phyloP scores from a whole-genome alignment of 2,329 filamentous ascomycete species.

The Dactylellina parvicollis region DNA sequence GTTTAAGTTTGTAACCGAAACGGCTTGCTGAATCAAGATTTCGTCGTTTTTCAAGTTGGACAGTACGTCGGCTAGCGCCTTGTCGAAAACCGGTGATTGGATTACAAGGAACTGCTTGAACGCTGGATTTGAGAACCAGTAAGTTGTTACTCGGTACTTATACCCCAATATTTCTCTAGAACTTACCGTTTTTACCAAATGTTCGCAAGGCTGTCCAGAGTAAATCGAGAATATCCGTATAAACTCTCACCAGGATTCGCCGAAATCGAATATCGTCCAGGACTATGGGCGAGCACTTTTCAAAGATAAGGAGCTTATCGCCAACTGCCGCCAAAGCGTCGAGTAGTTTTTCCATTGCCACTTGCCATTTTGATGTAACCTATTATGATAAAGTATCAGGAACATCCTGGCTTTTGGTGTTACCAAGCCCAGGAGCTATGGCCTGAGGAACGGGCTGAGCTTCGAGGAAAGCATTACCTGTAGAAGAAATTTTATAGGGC shows the following conservation, averaged over 20 bases:
- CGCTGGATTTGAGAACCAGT: neutral
- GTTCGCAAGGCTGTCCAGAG: neutral
- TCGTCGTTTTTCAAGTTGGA: conserved; percentile 12
- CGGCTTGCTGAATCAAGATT: neutral
- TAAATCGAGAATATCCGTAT: conserved; percentile 14
- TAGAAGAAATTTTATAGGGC: conserved; percentile 17
- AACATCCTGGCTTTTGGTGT: too few relatives aligned
- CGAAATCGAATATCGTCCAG: conserved; percentile 7
- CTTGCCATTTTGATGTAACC: conserved; percentile 18
- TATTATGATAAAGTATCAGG: neutral
- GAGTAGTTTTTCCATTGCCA: conserved; percentile 18
- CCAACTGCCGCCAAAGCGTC: conserved; percentile 18
- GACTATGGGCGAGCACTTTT: neutral
- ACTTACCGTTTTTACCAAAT: conserved; percentile 9
- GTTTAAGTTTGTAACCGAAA: neutral
- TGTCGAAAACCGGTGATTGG: conserved; percentile 9
- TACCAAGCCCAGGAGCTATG: too few relatives aligned
- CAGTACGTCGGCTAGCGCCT: neutral
- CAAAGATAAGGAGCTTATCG: conserved; percentile 20
- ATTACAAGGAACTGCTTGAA: conserved; percentile 3
- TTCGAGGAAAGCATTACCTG: conserved; percentile 18
- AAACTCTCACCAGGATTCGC: conserved; percentile 5
- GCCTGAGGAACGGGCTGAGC: too few relatives aligned
- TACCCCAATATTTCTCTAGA: neutral
- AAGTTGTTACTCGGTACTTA: neutral